Conservation (phyloP, 1,284 basidiomycete species). For the Fomitopsis pinicola region DNA sequence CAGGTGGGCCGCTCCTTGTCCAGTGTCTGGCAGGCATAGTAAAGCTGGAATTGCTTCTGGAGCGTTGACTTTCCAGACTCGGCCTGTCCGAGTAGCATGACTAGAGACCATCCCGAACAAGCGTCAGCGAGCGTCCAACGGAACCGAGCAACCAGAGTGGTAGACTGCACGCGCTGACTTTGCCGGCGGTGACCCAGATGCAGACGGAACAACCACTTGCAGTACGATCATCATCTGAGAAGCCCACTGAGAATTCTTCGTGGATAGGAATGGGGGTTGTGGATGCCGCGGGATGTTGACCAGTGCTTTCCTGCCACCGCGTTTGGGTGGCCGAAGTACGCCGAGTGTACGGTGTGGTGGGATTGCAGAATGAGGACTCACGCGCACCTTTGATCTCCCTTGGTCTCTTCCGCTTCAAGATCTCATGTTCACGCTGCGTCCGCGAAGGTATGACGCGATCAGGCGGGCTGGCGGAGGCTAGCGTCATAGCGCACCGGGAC, state of each 20-base stretch:
- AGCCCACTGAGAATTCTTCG: neutral
- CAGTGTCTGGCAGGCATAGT: slow-evolving; percentile 65
- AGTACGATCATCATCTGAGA: too few species aligned
- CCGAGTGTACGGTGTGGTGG: neutral
- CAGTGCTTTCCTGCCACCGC: neutral
- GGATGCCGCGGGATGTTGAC: neutral
- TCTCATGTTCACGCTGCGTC: slow-evolving; percentile 48
- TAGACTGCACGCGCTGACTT: neutral
- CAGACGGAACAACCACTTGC: too few species aligned
- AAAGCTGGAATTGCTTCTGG: slow-evolving; percentile 78
- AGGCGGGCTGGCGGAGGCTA: neutral
- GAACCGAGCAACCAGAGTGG: neutral
- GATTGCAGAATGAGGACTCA: neutral
- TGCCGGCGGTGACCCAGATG: too few species aligned
- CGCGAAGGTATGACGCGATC: neutral
- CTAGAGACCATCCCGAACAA: slow-evolving; percentile 9
- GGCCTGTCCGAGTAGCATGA: slow-evolving; percentile 60
- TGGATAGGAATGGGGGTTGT: too few species aligned
- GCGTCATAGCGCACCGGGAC: slow-evolving; percentile 12
- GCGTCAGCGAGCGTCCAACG: neutral
- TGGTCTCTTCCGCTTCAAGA: slow-evolving; percentile 39
- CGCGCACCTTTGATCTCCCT: slow-evolving; percentile 62
- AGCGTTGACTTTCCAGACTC: slow-evolving; percentile 79
- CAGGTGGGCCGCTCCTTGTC: slow-evolving; percentile 69
- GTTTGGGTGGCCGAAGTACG: neutral